Evolutionary conservation across 1,139 yeast genomes (phyloP).

Genomic region (Diutina rugosa): DNA sequence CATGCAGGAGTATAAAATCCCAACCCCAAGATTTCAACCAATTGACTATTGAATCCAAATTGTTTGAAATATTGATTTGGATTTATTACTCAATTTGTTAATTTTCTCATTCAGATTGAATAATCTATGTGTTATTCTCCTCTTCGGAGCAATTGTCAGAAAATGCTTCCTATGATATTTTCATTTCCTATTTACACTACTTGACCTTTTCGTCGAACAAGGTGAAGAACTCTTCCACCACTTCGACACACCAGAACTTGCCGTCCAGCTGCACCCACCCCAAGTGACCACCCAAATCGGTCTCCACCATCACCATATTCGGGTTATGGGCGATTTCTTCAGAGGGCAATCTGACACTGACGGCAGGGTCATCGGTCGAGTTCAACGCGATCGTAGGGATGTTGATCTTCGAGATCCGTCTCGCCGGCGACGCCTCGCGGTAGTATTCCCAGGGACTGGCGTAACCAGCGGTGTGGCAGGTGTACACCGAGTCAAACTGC

Average conservation of each 20-base stretch:
- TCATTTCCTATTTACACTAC: not conserved
- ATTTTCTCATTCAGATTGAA: too few relatives aligned
- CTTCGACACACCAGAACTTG: constrained; percentile 63
- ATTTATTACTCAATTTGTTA: too few relatives aligned
- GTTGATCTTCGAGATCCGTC: constrained; percentile 38
- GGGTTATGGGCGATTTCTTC: constrained; percentile 17
- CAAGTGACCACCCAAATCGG: constrained; percentile 48
- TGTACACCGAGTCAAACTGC: constrained; percentile 58
- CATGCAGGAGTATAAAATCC: too few relatives aligned
- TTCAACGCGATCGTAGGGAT: constrained; percentile 61
- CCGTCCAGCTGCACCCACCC: constrained; percentile 47
- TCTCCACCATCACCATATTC: constrained; percentile 21
- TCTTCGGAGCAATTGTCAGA: not conserved
- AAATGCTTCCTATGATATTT: not conserved
- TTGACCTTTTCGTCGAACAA: not conserved
- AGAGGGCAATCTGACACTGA: constrained; percentile 33
- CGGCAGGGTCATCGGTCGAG: constrained; percentile 77
- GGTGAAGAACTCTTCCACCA: constrained; percentile 46
- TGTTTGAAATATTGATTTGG: too few relatives aligned
- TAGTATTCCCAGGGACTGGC: constrained; percentile 63
- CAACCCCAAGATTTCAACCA: too few relatives aligned
- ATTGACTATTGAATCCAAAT: too few relatives aligned
- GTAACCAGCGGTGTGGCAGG: constrained; percentile 68
- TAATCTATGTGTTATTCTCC: too few relatives aligned
- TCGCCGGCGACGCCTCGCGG: constrained; percentile 51